A percentile compares a stretch with the other conserved stretches of the same genome.
Evolutionary conservation across 371 early-diverging fungal genomes (phyloP).

Genomic region (Sporodiniella umbellata): DNA sequence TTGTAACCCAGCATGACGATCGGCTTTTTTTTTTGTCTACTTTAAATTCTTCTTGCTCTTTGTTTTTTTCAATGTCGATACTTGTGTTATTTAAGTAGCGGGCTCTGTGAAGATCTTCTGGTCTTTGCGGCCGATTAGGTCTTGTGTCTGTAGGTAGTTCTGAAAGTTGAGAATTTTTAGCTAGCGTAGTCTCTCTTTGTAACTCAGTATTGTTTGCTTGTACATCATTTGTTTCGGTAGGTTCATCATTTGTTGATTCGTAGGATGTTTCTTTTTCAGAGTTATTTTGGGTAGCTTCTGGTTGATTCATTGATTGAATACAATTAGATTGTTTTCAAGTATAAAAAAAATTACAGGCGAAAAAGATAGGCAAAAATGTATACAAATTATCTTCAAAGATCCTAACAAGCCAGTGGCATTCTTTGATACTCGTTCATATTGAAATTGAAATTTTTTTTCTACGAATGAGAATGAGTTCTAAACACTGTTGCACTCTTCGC

Average conservation of each 20-base stretch:
- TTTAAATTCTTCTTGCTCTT: neutral
- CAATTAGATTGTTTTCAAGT: too few relatives aligned
- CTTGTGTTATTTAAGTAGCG: constrained; percentile 7
- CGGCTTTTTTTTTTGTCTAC: constrained; percentile 5
- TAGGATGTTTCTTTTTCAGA: neutral
- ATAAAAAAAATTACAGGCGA: too few relatives aligned
- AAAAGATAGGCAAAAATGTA: too few relatives aligned
- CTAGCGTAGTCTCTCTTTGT: neutral
- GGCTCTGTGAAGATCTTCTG: constrained; percentile 16
- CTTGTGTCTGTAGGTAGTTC: constrained; percentile 9
- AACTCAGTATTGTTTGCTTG: neutral
- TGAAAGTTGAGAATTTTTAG: neutral
- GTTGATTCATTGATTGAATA: too few relatives aligned
- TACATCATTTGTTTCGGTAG: neutral
- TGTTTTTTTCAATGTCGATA: neutral
- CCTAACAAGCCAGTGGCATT: too few relatives aligned
- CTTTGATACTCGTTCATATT: too few relatives aligned
- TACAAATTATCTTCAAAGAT: too few relatives aligned
- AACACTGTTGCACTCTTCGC: neutral
- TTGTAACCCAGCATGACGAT: constrained; percentile 28
- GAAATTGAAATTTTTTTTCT: too few relatives aligned
- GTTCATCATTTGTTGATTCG: neutral
- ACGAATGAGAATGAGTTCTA: neutral
- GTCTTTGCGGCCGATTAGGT: constrained; percentile 6
- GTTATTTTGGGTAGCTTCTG: neutral